Evolutionary conservation across 192 early-diverging fungal species (phyloP), one percentile per base, ranked within the genome.

Genomic region (Chytriomyces confervae): DNA sequence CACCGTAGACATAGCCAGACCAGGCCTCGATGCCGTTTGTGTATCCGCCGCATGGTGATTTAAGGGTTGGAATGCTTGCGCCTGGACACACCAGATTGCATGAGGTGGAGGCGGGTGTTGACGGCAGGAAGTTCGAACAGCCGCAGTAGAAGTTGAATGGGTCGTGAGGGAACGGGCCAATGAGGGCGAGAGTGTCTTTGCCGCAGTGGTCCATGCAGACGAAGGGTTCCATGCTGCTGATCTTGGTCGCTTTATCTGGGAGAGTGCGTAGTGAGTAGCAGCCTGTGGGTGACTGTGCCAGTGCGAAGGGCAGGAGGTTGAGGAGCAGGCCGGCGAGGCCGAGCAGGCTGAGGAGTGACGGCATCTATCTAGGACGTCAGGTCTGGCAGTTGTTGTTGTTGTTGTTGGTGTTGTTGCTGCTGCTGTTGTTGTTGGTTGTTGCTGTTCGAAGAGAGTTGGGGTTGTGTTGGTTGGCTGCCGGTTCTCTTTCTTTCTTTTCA

Each of bases 201-300:
- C 66, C 66, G 45, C 66, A 68, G 13, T 68, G 29, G 43, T 9
- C 8, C 66, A 23, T 11, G 66, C 66, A 68, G 13, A 47, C 10
- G 11, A 13, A 13, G 43, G 66, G 66, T 48, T 11, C 27, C 47
- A 29, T 29, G 9, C 13, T 11, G 16, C 13, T 8, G 44, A 68
- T 27, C 9, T 18, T 46, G 47, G 47, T 24, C 2, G 66, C 66
- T 18, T 48, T 24, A 2, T 11, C 13, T 2, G 66, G 66, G 29
- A 47, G 13, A 11, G 9, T 8, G 9, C 43, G 9, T 11, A 68
- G 7, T 16, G 29, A 7, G 66, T n/a, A 68, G 47, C 66, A 68
- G 29, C 66, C 66, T 11, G 27, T 16, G 16, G 66, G 27, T 8
- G 66, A 68, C 66, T 68, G 66, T 23, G 66, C 46, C 11, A 36